Percentiles rank a stretch among this genome's conserved stretches.
Evolutionary conservation across 306 rosid genomes (phyloP).

Genomic region (Fragaria iinumae): DNA sequence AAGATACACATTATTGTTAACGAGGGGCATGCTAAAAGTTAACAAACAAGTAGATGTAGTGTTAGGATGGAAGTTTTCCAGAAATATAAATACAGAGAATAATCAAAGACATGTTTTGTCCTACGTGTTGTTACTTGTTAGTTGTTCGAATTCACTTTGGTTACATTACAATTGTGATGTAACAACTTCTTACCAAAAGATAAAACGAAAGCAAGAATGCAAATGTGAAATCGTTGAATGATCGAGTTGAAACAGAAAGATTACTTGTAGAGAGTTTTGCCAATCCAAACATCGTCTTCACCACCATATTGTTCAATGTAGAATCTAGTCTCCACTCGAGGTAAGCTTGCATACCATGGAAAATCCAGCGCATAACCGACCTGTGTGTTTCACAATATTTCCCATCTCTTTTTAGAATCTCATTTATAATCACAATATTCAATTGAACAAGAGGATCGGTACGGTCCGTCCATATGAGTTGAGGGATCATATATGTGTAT

Average conservation of each 20-base stretch:
- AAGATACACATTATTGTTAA: conserved; percentile 66
- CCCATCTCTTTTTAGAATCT: background rate
- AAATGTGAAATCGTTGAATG: background rate
- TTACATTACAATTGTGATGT: background rate
- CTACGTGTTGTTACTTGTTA: no score
- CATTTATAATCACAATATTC: background rate
- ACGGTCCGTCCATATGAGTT: no score
- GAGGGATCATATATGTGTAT: no score
- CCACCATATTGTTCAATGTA: conserved; percentile 89
- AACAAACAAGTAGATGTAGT: background rate
- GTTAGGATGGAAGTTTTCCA: background rate
- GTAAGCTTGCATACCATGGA: conserved; percentile 78
- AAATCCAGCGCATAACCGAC: conserved; percentile 72
- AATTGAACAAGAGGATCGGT: background rate
- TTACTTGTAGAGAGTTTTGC: conserved; percentile 89
- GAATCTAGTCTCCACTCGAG: conserved; percentile 72
- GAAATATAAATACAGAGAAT: background rate
- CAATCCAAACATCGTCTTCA: conserved; percentile 77
- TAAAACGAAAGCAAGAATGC: background rate
- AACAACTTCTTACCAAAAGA: background rate
- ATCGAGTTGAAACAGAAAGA: background rate
- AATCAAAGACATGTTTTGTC: no score
- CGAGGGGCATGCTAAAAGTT: conserved; percentile 57
- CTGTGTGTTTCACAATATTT: conserved; percentile 29
- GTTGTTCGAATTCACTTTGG: background rate